Base-by-base conservation (phyloP, 768 basidiomycete genomes). In the Hygrocybe coccinea region DNA sequence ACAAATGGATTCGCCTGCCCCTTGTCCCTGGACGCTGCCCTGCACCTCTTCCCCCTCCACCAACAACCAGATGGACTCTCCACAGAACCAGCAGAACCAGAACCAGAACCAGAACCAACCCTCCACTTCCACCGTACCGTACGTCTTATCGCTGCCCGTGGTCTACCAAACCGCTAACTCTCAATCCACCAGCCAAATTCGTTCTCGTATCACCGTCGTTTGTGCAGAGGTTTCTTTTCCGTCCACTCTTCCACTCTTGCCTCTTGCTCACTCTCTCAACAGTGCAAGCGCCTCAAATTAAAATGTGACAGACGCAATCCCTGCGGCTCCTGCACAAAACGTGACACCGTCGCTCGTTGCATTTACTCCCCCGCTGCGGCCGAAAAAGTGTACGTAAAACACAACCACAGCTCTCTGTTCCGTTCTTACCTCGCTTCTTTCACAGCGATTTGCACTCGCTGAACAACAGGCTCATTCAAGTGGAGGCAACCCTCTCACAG, bases 261-360 rank as follows among this genome's bases (percentile, higher is more conserved):
- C 9, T 56, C 9, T 36, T n/a, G 53, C 36, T 24, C 52, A 17
- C 24, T 51, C 55, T 35, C 38, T 15, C 47, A 39, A 2, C 65
- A 92, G 87, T 93, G 90, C 75, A 92, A 92, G 68, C 87, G 90
- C 3, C 77, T 92, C 52, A 93, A 93, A 63, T 78, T 92, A 52
- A 90, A 86, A 73, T 93, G 90, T 65, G 90, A 92, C 71, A 75
- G 90, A 37, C 80, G 85, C 19, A 82, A 77, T 2, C 90, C 90
- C 0, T 92, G 90, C 60, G 82, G 82, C 0, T 85, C 84, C 24
- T 92, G 91, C 61, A 78, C 82, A 15, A 91, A 91, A 65, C 85
- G 89, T 58, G 86, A 89, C 64, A 89, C 87, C 0, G 79, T 86
- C 10, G 72, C 74, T 3, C 76, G 86, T 61, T 91, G 89, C 62